A percentile compares a stretch with the other conserved stretches of the same genome.
These are phyloP conservation scores for Claviceps digitariae DNA, from an alignment of 2,329 filamentous ascomycete species.

Conservation along the genomic window DNA sequence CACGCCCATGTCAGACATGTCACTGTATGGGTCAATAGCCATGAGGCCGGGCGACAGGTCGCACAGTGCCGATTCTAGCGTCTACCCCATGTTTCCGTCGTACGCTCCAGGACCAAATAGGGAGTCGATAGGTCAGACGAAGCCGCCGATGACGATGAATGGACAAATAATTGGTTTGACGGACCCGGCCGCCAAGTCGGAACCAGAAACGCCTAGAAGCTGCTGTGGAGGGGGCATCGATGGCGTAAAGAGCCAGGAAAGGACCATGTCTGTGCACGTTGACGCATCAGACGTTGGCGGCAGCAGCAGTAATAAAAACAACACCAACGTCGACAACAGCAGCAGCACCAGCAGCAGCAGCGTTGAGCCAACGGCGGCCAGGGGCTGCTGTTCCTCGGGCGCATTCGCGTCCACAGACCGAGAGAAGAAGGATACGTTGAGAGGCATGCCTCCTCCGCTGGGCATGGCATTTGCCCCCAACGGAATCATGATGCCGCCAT, in stretches of 20 bases:
- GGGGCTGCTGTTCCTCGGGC: slow-evolving; percentile 18
- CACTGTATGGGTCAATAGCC: slow-evolving; percentile 15
- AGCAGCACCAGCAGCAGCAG: slow-evolving; percentile 2
- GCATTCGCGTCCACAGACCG: slow-evolving; percentile 7
- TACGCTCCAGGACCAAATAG: slow-evolving; percentile 16
- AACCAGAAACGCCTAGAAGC: slow-evolving; percentile 7
- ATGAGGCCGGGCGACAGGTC: slow-evolving; percentile 15
- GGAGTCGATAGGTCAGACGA: slow-evolving; percentile 8
- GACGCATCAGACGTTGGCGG: slow-evolving; percentile 8
- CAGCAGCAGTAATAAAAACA: not conserved
- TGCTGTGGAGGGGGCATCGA: slow-evolving; percentile 12
- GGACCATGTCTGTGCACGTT: slow-evolving; percentile 2
- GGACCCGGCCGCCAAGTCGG: slow-evolving; percentile 9
- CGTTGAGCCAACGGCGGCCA: slow-evolving; percentile 7
- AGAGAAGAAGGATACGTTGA: slow-evolving; percentile 10
- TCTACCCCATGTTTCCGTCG: slow-evolving; percentile 21
- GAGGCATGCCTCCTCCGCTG: slow-evolving; percentile 9
- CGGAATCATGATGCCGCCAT: slow-evolving; percentile 22
- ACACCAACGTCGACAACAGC: not conserved
- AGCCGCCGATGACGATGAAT: slow-evolving; percentile 8
- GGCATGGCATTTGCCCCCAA: slow-evolving; percentile 12
- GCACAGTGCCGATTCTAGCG: slow-evolving; percentile 12
- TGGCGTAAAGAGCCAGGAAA: not conserved
- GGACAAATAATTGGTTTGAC: slow-evolving; percentile 9
- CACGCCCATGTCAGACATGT: slow-evolving; percentile 11